Percentiles rank a stretch among this genome's conserved stretches.
These are phyloP conservation scores for Macroventuria anomochaeta DNA, from an alignment of 2,329 filamentous ascomycete genomes.

Conservation along the genomic window DNA sequence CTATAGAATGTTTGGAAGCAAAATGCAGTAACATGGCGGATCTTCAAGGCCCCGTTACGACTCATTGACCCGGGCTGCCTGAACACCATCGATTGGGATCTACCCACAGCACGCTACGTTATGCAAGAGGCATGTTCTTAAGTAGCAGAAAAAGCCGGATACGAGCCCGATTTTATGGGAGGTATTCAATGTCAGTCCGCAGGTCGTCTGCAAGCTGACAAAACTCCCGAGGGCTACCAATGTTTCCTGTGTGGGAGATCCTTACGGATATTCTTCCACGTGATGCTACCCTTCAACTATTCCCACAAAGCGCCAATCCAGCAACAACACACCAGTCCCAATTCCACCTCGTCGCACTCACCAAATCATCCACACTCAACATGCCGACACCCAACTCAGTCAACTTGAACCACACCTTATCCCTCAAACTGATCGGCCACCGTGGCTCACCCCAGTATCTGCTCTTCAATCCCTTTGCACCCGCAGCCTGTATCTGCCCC, in stretches of 20 bases:
- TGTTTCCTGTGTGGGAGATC: too few relatives aligned
- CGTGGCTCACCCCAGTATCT: conserved; percentile 36
- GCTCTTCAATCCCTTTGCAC: conserved; percentile 28
- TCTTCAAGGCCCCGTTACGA: neutral
- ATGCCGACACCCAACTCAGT: conserved; percentile 27
- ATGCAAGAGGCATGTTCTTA: neutral
- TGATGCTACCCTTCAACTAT: conserved; percentile 21
- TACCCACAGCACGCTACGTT: neutral
- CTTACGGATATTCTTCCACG: too few relatives aligned
- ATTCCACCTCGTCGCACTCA: conserved; percentile 34
- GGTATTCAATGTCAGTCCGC: too few relatives aligned
- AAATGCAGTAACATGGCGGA: neutral
- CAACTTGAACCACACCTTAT: conserved; percentile 30
- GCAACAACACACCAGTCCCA: conserved; percentile 38
- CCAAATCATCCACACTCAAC: conserved; percentile 35
- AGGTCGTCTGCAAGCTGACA: too few relatives aligned
- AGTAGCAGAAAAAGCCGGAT: neutral
- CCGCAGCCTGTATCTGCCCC: conserved; percentile 30
- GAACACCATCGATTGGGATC: neutral
- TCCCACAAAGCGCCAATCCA: conserved; percentile 34
- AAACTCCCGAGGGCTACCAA: too few relatives aligned
- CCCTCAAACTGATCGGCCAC: conserved; percentile 34
- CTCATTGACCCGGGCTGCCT: conserved; percentile 1
- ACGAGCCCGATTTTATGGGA: too few relatives aligned
- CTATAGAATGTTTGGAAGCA: too few relatives aligned